Evolutionary conservation across 768 basidiomycete species (phyloP), one percentile per base, ranked within the genome.

Genomic region (Lyophyllum decastes): DNA sequence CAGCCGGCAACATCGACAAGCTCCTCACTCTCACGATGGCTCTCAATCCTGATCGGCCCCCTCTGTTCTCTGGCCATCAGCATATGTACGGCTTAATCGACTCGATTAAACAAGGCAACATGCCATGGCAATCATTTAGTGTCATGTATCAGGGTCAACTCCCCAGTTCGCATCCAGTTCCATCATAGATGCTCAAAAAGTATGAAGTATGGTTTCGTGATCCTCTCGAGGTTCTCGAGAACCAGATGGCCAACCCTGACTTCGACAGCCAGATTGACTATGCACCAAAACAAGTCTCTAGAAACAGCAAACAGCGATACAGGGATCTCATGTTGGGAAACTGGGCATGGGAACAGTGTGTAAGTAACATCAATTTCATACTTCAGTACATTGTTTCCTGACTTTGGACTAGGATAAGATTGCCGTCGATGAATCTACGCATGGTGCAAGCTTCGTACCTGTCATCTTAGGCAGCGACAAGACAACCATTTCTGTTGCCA

Each of bases 31-130:
- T 65, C 26, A 59, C 55, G 48, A 17, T 16, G 2, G 55, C 58
- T 30, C 30, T 60, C 22, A 16, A 43, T 9, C 54, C 54, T 21
- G 26, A 45, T 25, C 47, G 48, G 16, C 43, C 54, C 7, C 43
- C 68, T 4, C 65, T 65, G 0, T 70, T 69, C 34, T 34, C 49
- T 2, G 45, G 66, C 44, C 50, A 65, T 51, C 47, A 56, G 7
- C 57, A 73, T 26, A 17, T 73, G 1, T 64, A 65, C 33, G 26
- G 55, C 1, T 59, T 66, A 0, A 74, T 75, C 45, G 72, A 75
- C 43, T 21, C 54, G 0, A 70, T 64, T 0, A 30, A 59, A n/a
- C 40, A 64, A 19, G 69, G 73, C 4, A 65, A 70, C 22, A 54
- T n/a, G n/a, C n/a, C n/a, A n/a, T n/a, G n/a, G n/a, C n/a, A n/a